Evolutionary conservation across 345 rosid species (phyloP).

Genomic region (Dipteronia sinensis): DNA sequence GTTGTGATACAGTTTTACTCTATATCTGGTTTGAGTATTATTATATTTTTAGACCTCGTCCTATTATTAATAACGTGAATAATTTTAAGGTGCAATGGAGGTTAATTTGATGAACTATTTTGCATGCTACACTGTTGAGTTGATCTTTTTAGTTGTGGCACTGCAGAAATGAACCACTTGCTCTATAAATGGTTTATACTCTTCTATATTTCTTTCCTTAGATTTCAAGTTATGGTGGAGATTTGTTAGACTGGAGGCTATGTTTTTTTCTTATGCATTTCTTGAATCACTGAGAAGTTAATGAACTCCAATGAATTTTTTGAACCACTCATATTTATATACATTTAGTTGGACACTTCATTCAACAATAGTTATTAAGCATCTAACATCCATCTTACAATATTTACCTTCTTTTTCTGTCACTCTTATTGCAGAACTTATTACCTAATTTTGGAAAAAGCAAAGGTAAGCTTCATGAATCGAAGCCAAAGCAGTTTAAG

Average conservation of each 20-base stretch:
- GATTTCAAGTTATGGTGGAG: background rate
- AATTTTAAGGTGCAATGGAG: background rate
- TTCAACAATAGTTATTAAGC: background rate
- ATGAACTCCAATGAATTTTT: no score
- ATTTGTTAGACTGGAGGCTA: background rate
- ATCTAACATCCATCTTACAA: background rate
- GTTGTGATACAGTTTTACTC: background rate
- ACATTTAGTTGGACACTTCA: background rate
- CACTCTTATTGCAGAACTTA: slow-evolving; percentile 35
- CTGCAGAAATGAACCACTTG: background rate
- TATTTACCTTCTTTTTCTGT: background rate
- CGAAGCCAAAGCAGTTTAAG: slow-evolving; percentile 27
- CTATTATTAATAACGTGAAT: background rate
- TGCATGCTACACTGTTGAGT: background rate
- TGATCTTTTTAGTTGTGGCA: background rate
- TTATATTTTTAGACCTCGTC: background rate
- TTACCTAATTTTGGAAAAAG: slow-evolving; percentile 21
- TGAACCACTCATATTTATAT: no score
- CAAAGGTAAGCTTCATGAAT: slow-evolving; percentile 9
- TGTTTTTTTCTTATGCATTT: no score
- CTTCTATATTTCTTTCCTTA: background rate
- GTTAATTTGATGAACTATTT: background rate
- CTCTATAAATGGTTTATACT: background rate
- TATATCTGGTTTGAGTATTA: background rate
- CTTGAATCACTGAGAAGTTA: no score